Conservation (phyloP, 2,329 filamentous ascomycete species). For the Fusarium poae region DNA sequence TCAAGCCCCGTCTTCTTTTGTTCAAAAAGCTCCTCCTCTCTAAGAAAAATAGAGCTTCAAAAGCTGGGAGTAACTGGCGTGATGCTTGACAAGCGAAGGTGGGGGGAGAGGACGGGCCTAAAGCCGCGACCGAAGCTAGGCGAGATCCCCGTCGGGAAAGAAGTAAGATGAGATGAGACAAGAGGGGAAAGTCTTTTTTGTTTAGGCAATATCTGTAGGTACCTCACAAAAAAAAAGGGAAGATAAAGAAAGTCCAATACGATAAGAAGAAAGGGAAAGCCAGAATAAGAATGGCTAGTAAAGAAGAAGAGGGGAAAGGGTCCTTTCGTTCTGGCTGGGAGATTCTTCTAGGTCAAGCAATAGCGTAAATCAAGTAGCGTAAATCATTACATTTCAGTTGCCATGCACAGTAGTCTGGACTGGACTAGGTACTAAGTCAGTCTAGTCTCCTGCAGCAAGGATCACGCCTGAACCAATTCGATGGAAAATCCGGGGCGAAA, state of each 20-base stretch:
- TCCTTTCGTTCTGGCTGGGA: neutral
- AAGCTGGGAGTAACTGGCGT: slow-evolving; percentile 33
- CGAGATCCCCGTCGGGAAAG: slow-evolving; percentile 7
- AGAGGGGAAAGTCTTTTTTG: neutral
- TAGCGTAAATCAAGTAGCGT: slow-evolving; percentile 8
- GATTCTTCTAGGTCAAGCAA: slow-evolving; percentile 13
- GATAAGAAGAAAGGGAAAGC: neutral
- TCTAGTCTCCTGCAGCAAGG: slow-evolving; percentile 39
- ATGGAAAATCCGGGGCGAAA: slow-evolving; percentile 48
- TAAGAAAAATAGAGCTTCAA: slow-evolving; percentile 12
- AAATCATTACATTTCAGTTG: slow-evolving; percentile 15
- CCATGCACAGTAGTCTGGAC: neutral
- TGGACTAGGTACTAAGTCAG: neutral
- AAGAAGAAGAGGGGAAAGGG: slow-evolving; percentile 32
- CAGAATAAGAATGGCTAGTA: slow-evolving; percentile 8
- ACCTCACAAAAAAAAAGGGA: neutral
- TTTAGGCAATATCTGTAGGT: slow-evolving; percentile 12
- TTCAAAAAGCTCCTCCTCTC: neutral
- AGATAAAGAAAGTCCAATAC: slow-evolving; percentile 2
- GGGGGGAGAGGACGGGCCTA: slow-evolving; percentile 12
- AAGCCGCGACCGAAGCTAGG: slow-evolving; percentile 27
- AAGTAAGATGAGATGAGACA: slow-evolving; percentile 21
- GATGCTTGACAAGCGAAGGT: slow-evolving; percentile 39
- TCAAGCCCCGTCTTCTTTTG: neutral
- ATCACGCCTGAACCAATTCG: slow-evolving; percentile 49